Conservation (phyloP, 1,284 basidiomycete genomes). For the Trichosporon asahii region DNA sequence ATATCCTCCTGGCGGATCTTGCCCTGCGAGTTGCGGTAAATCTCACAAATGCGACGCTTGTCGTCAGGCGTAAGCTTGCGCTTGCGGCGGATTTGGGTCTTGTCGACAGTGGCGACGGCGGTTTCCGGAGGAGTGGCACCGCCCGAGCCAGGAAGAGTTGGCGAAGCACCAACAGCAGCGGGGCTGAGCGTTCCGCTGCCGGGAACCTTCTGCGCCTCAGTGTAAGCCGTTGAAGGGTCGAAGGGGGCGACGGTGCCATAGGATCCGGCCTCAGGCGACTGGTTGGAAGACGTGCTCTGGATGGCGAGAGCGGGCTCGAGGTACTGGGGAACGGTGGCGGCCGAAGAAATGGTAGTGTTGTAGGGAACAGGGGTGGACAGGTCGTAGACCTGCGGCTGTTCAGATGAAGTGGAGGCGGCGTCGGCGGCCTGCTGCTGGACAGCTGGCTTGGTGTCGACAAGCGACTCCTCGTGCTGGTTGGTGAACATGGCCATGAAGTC, state of each 20-base stretch:
- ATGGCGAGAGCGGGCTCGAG: conserved; percentile 13
- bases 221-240: background rate
- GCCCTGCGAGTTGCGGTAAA: conserved; percentile 28
- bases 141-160: conserved; percentile 11
- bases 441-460: conserved; percentile 3
- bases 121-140: conserved; percentile 11
- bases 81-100: conserved; percentile 22
- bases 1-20: conserved; percentile 30
- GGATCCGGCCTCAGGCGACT: background rate
- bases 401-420: background rate
- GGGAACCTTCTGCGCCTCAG: background rate
- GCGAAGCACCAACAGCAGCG: background rate
- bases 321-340: conserved; percentile 13
- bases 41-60: conserved; percentile 29
- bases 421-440: background rate
- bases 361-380: background rate
- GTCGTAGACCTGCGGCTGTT: background rate
- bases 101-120: conserved; percentile 1
- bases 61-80: conserved; percentile 30
- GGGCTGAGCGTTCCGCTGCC: background rate
- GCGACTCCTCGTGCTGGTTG: conserved; percentile 20
- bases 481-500: conserved; percentile 31
- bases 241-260: background rate
- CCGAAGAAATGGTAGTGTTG: conserved; percentile 8
- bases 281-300: background rate